Conservation (phyloP, 2,329 filamentous ascomycete genomes). For the Diplodia scrobiculata region DNA sequence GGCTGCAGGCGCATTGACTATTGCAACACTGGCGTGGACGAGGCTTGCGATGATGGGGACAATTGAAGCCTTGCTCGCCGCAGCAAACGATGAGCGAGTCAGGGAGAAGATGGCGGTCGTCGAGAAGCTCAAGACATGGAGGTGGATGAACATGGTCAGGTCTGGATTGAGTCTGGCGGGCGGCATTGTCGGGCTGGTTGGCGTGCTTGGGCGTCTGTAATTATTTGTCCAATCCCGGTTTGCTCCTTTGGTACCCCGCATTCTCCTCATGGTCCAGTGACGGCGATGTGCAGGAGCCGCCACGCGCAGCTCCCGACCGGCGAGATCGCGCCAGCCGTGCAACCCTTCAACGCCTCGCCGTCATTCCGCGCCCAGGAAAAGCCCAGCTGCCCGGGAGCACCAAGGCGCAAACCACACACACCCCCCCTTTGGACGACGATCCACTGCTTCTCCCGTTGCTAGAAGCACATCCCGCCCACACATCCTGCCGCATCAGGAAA, state of each 20-base stretch:
- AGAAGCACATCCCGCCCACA: neutral
- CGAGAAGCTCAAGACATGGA: neutral
- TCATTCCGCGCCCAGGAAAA: conserved; percentile 17
- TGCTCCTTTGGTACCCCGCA: neutral
- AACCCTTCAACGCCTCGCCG: conserved; percentile 17
- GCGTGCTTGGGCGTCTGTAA: neutral
- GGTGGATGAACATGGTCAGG: neutral
- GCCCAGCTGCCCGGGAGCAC: too few species aligned
- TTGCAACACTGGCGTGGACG: neutral
- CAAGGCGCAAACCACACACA: too few species aligned
- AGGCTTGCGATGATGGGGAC: neutral
- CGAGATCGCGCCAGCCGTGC: neutral
- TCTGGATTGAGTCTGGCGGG: neutral
- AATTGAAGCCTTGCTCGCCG: neutral
- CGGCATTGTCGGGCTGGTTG: neutral
- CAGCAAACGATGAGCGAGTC: neutral
- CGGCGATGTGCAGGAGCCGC: too few species aligned
- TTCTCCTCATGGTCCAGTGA: too few species aligned
- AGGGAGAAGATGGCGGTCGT: neutral
- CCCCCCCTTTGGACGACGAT: neutral
- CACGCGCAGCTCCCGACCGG: neutral
- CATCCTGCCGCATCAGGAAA: neutral
- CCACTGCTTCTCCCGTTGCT: neutral
- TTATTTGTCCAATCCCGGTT: neutral
- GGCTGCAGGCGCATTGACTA: neutral